These are phyloP conservation scores for Coemansia sp. DNA, from an alignment of 192 early-diverging fungal genomes.

Conservation along the genomic window DNA sequence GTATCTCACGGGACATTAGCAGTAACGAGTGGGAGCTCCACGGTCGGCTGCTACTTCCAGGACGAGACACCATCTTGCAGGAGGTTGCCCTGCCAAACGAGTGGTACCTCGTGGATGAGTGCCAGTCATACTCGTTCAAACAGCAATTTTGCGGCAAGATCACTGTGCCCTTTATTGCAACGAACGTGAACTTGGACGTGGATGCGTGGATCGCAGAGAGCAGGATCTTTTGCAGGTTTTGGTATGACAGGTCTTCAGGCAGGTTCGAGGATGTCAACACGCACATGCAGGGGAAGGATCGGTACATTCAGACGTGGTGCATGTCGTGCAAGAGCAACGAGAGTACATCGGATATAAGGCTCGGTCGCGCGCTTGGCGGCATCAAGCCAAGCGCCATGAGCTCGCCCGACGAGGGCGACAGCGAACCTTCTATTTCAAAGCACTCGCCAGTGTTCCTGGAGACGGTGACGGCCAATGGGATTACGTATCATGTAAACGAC, in stretches of 20 bases:
- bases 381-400: not conserved
- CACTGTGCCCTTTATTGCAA: slow-evolving; percentile 33
- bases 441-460: slow-evolving; percentile 16
- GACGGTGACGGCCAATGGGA: slow-evolving; percentile 24
- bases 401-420: slow-evolving; percentile 5
- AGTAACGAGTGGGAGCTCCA: slow-evolving; percentile 50
- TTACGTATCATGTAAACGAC: slow-evolving; percentile 58
- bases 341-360: slow-evolving; percentile 14
- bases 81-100: slow-evolving; percentile 59
- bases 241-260: slow-evolving; percentile 58
- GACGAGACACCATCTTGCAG: slow-evolving; percentile 57
- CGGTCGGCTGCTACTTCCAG: slow-evolving; percentile 56
- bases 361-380: slow-evolving; percentile 19
- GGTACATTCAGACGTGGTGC: slow-evolving; percentile 30
- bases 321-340: slow-evolving; percentile 27
- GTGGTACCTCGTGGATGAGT: slow-evolving; percentile 59
- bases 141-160: slow-evolving; percentile 53
- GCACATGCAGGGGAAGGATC: slow-evolving; percentile 15
- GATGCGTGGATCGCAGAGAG: slow-evolving; percentile 26
- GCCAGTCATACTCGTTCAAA: slow-evolving; percentile 44
- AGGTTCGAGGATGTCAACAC: slow-evolving; percentile 57
- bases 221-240: slow-evolving; percentile 56
- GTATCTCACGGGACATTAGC: slow-evolving; percentile 30
- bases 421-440: not conserved
- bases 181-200: slow-evolving; percentile 25